A percentile compares a stretch with the other conserved stretches of the same genome.
phyloP scores from a whole-genome alignment of 176 grass and related monocot species.

The Cocos nucifera region DNA sequence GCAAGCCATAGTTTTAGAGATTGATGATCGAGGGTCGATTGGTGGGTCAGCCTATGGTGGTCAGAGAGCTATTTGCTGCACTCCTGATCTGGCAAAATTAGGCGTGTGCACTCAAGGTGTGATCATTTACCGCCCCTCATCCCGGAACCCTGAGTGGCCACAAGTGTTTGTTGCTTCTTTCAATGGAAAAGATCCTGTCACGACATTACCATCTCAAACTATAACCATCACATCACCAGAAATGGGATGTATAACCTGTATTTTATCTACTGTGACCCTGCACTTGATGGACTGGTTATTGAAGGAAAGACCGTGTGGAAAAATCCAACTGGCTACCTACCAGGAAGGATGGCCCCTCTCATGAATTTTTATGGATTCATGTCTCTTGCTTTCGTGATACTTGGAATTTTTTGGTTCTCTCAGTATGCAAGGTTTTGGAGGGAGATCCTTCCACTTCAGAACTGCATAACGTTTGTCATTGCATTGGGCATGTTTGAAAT shows the following conservation, averaged over 20 bases:
- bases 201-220: slow-evolving; percentile 54
- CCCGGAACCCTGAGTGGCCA: slow-evolving; percentile 71
- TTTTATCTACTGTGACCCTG: slow-evolving; percentile 78
- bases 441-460: slow-evolving; percentile 96
- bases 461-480: slow-evolving; percentile 97
- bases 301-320: slow-evolving; percentile 97
- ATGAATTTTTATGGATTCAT: slow-evolving; percentile 93
- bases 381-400: slow-evolving; percentile 79
- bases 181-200: slow-evolving; percentile 53
- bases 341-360: slow-evolving; percentile 92
- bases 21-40: slow-evolving; percentile 86
- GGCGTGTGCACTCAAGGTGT: slow-evolving; percentile 79
- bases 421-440: slow-evolving; percentile 95
- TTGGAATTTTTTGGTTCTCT: slow-evolving; percentile 93
- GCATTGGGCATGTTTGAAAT: slow-evolving; percentile 97
- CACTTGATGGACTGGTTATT: slow-evolving; percentile 65
- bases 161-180: slow-evolving; percentile 66
- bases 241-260: slow-evolving; percentile 99
- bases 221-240: slow-evolving; percentile 64
- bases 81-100: slow-evolving; percentile 80
- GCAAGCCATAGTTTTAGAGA: slow-evolving; percentile 87
- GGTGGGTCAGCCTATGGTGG: slow-evolving; percentile 96
- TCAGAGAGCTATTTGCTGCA: slow-evolving; percentile 94
- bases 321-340: slow-evolving; percentile 91
- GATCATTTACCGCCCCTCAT: slow-evolving; percentile 69